Evolutionary conservation across 140 eudicot species (phyloP).

Genomic region (Bidens hawaiensis): DNA sequence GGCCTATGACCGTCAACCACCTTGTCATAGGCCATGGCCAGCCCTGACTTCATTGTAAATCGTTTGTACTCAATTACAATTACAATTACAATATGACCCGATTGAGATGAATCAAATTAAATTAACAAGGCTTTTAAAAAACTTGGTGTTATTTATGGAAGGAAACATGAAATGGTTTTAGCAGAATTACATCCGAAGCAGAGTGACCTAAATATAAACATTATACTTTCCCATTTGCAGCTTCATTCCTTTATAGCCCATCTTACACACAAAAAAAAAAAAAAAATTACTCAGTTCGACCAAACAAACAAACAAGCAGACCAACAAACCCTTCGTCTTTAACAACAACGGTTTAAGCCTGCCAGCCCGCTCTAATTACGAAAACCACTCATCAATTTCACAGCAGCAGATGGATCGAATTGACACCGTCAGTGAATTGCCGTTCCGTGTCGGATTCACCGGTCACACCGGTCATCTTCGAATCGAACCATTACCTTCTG

Average conservation of each 20-base stretch:
- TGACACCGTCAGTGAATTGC: slow-evolving; percentile 47
- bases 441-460: slow-evolving; percentile 86
- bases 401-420: slow-evolving; percentile 58
- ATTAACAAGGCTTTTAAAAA: too few species aligned
- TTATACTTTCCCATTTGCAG: neutral
- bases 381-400: neutral
- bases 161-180: neutral
- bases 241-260: neutral
- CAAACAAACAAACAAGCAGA: neutral
- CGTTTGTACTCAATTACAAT: too few species aligned
- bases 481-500: slow-evolving; percentile 83
- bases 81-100: too few species aligned
- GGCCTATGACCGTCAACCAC: too few species aligned
- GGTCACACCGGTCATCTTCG: slow-evolving; percentile 92
- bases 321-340: slow-evolving; percentile 8
- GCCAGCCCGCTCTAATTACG: slow-evolving; percentile 1
- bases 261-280: neutral
- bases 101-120: too few species aligned
- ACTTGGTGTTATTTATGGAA: too few species aligned
- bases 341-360: neutral
- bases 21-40: too few species aligned
- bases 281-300: neutral
- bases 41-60: too few species aligned
- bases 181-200: neutral
- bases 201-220: neutral